Conservation (phyloP, 169 alveolate species). For the Eimeria necatrix region DNA sequence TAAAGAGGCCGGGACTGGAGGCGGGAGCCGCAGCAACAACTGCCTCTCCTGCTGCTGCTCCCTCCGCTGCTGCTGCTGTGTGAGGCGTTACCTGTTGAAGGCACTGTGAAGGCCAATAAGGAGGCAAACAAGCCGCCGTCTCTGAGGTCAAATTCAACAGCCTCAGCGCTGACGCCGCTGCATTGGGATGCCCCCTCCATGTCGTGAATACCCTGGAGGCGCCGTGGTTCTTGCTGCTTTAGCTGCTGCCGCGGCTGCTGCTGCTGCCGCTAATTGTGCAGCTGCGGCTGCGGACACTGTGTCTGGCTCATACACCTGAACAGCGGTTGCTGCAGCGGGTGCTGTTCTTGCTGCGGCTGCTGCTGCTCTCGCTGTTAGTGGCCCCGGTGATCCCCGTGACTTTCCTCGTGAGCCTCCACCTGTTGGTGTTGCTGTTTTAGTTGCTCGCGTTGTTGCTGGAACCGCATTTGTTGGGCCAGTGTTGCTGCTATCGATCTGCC, state of each 20-base stretch:
- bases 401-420: no score
- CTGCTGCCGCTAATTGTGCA: background rate
- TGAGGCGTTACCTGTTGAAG: background rate
- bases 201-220: no score
- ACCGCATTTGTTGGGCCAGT: no score
- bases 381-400: no score
- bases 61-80: background rate
- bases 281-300: background rate
- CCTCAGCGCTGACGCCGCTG: constrained; percentile 44
- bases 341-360: background rate
- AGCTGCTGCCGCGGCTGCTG: background rate
- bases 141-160: background rate
- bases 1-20: background rate
- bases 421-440: no score
- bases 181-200: constrained; percentile 12
- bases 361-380: background rate
- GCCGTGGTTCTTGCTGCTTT: background rate
- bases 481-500: no score
- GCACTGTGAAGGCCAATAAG: background rate
- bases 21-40: no score
- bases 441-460: no score
- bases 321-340: background rate
- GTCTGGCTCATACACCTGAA: background rate
- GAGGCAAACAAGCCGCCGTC: constrained; percentile 8
- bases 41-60: background rate